Base-by-base conservation (phyloP, 257 asterid species). In the Solanum chilense region DNA sequence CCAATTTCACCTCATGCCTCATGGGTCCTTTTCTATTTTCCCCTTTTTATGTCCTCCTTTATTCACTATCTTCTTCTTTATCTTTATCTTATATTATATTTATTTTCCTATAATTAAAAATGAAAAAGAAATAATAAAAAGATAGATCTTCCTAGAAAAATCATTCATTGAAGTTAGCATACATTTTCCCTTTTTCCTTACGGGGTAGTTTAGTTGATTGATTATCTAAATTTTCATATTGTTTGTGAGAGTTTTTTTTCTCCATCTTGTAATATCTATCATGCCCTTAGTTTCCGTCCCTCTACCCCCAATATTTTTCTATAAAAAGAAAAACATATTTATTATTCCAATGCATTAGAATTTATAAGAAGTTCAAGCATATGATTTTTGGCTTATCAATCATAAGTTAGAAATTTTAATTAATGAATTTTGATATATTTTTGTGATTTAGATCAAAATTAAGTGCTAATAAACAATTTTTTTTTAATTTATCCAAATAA, bases 1-100 rank as follows among this genome's bases (percentile, higher is more conserved):
- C 95, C 89, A 86, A 86, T 35, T 82, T 77, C 74, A 83, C 52
- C 52, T 52, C 82, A 75, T 71, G 84, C 49, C 52, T 42, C 75
- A 75, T 71, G 84, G 84, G 56, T 82, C 86, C 77, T 5, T 56
- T 78, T 76, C 83, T 76, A 12, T 77, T 4, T 73, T n/a, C 23
- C 80, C 45, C 8, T 11, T 68, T 42, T 83, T 77, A 15, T 52
- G 35, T 86, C 33, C 85, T 14, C 78, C 66, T 78, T 71, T 1
- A 31, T 82, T 2, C 44, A 47, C n/a, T 16, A 35, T 60, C 66
- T 75, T 88, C 88, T 88, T 75, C 37, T 86, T 47, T 44, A 52
- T 52, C 60, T 75, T 52, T 87, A 31, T 74, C 66, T 74, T 45
- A 35, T 70, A 47, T 85, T 33, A 16, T 80, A 12, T 71, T 69